Percentiles rank a stretch among this genome's conserved stretches.
These are phyloP conservation scores for Murraya koenigii DNA, from an alignment of 345 rosid genomes.

Conservation along the genomic window DNA sequence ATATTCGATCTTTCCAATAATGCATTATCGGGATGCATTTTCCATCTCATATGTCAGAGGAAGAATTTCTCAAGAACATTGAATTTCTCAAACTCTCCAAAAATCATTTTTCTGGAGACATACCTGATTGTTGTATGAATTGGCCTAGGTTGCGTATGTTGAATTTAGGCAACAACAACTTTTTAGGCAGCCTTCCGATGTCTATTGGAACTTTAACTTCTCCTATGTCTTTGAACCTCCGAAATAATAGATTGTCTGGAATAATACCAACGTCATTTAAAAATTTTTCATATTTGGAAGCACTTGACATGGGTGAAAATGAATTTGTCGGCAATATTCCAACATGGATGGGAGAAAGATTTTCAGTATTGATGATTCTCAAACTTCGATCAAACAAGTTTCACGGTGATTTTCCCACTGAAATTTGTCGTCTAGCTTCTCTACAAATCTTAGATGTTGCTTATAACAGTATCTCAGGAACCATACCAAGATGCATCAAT, in stretches of 20 bases:
- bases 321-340: background rate
- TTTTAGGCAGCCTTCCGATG: slow-evolving; percentile 19
- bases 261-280: background rate
- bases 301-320: background rate
- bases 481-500: slow-evolving; percentile 17
- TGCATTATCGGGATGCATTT: slow-evolving; percentile 22
- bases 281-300: background rate
- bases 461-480: slow-evolving; percentile 5
- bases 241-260: slow-evolving; percentile 10
- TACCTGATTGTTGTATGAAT: slow-evolving; percentile 27
- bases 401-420: background rate
- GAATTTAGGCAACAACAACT: slow-evolving; percentile 14
- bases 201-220: slow-evolving; percentile 14
- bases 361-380: background rate
- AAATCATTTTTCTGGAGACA: slow-evolving; percentile 21
- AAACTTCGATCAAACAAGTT: background rate
- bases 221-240: slow-evolving; percentile 20
- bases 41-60: slow-evolving; percentile 4
- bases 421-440: background rate
- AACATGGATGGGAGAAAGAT: background rate
- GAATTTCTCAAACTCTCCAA: slow-evolving; percentile 15
- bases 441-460: background rate
- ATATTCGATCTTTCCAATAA: slow-evolving; percentile 28
- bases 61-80: background rate
- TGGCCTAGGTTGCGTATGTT: slow-evolving; percentile 8